Percentiles rank a stretch among this genome's conserved stretches.
These are phyloP conservation scores for Aleurites moluccanus DNA, from an alignment of 441 rosid genomes.

Conservation along the genomic window DNA sequence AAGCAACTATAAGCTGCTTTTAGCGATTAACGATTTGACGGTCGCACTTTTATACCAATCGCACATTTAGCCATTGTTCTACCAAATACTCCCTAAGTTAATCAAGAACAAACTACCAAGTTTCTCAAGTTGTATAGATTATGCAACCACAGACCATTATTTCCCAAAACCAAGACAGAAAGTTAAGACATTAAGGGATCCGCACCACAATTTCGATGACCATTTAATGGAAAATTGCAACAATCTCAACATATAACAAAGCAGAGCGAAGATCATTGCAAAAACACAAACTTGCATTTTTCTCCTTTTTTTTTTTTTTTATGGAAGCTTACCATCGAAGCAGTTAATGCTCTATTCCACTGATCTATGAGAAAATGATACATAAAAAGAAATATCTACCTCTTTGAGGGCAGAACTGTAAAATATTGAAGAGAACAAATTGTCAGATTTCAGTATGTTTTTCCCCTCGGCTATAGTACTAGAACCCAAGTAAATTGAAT, in stretches of 20 bases:
- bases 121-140: too few relatives aligned
- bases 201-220: not conserved
- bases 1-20: too few relatives aligned
- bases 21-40: too few relatives aligned
- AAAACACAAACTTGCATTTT: not conserved
- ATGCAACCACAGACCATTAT: too few relatives aligned
- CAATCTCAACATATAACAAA: not conserved
- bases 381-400: constrained; percentile 25
- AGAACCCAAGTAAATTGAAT: constrained; percentile 28
- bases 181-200: too few relatives aligned
- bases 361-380: constrained; percentile 17
- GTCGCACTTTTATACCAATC: too few relatives aligned
- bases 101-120: too few relatives aligned
- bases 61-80: too few relatives aligned
- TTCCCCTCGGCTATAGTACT: constrained; percentile 3
- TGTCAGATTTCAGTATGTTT: constrained; percentile 4
- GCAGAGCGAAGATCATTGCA: not conserved
- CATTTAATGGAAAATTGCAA: not conserved
- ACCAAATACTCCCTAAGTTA: too few relatives aligned
- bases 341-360: not conserved
- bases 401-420: constrained; percentile 17
- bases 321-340: not conserved
- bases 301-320: too few relatives aligned
- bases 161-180: too few relatives aligned
- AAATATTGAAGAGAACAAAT: constrained; percentile 2